A percentile compares a stretch with the other conserved stretches of the same genome.
phyloP scores from a whole-genome alignment of 2,329 filamentous ascomycete genomes.

The Xylaria sp. region DNA sequence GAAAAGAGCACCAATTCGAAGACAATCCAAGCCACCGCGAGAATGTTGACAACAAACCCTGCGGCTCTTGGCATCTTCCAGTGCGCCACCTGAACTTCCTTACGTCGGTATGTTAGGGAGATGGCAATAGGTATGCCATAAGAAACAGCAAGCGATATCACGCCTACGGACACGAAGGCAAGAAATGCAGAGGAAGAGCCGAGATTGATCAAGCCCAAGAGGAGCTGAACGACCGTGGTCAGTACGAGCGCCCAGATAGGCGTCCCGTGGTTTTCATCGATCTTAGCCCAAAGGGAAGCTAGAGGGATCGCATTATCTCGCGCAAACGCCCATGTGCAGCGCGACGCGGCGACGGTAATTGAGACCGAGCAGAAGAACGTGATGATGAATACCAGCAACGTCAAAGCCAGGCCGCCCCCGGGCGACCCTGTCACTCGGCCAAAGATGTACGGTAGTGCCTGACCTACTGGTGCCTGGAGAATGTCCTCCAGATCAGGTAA shows the following conservation, averaged over 20 bases:
- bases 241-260: constrained; percentile 67
- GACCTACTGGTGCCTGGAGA: constrained; percentile 60
- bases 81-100: constrained; percentile 58
- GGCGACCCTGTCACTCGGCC: constrained; percentile 61
- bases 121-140: constrained; percentile 67
- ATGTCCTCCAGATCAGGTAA: constrained; percentile 55
- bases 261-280: constrained; percentile 62
- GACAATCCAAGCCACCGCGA: constrained; percentile 61
- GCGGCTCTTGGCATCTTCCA: constrained; percentile 59
- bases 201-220: constrained; percentile 67
- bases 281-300: constrained; percentile 59
- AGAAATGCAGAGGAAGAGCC: constrained; percentile 68
- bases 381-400: constrained; percentile 64
- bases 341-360: constrained; percentile 73
- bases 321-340: constrained; percentile 73
- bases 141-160: constrained; percentile 64
- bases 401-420: constrained; percentile 61
- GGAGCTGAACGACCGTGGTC: constrained; percentile 62
- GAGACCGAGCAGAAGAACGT: constrained; percentile 70
- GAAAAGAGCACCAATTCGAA: constrained; percentile 66
- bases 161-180: constrained; percentile 64
- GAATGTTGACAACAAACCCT: constrained; percentile 56
- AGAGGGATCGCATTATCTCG: constrained; percentile 67
- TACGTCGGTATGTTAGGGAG: constrained; percentile 57
- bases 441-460: constrained; percentile 66